Evolutionary conservation across 345 rosid species (phyloP), one percentile per base, ranked within the genome.

Genomic region (Theobroma cacao): DNA sequence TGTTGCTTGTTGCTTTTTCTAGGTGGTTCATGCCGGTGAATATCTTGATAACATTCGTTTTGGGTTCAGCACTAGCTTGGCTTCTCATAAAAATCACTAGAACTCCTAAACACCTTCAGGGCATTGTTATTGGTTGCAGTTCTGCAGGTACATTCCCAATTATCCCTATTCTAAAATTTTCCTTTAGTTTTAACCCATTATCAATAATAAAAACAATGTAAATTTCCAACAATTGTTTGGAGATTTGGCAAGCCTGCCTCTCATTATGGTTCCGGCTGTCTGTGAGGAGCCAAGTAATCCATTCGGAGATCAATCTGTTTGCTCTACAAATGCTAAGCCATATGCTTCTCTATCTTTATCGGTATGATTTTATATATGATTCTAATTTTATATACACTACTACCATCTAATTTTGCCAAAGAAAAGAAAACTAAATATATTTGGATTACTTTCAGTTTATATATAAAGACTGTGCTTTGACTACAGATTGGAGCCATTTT

Each of bases 1-100:
- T 36, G 24, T 50, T 22, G 31, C 10, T 60, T 11, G 12, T n/a
- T 53, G 36, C 34, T 73, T 9, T 38, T 36, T 52, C 30, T 66
- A 86, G 92, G 86, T 87, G 90, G 92, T 89, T 89, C 72, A 89
- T 89, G 92, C 92, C 92, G 3, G 61, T 89, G 14, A 89, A 89
- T 75, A 72, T 87, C 28, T 80, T 88, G 56, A 82, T 89, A 4
- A 84, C 90, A 22, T 89, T 87, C 75, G 62, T 87, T 56, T 74
- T 85, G 31, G 90, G 91, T 18, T 84, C 90, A 22, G 72, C 77
- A 31, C 83, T 87, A 3, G 90, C 88, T 63, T 89, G 91, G 91
- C 52, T 88, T 62, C 83, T 88, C 48, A 85, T 83, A 72, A 84
- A 81, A 60, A 77, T 88, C 78, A 82, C 88, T 28, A 83, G 72